A percentile compares a stretch with the other conserved stretches of the same genome.
Conservation (phyloP, 2,329 filamentous ascomycete species). For the Emmonsiellopsis sp. region DNA sequence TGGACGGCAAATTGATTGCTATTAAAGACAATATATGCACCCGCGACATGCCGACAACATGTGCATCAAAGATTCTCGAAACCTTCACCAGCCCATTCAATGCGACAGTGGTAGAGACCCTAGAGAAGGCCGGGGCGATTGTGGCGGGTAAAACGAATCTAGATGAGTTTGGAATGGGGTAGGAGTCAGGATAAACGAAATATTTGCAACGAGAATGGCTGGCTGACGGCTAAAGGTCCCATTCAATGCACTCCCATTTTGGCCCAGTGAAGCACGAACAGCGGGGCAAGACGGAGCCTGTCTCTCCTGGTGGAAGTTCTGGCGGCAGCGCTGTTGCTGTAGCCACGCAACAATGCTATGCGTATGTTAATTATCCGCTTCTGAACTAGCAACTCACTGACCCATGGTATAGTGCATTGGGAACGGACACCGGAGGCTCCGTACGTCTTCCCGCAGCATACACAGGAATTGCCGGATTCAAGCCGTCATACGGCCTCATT, state of each 20-base stretch:
- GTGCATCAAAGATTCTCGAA: conserved; percentile 66
- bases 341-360: conserved; percentile 51
- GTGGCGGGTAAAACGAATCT: conserved; percentile 79
- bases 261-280: conserved; percentile 53
- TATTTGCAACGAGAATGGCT: background rate
- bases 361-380: conserved; percentile 30
- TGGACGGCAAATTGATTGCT: conserved; percentile 46
- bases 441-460: conserved; percentile 83
- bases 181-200: background rate
- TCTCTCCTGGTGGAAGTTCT: conserved; percentile 80
- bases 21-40: conserved; percentile 75
- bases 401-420: conserved; percentile 51
- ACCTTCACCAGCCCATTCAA: conserved; percentile 67
- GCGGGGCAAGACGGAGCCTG: conserved; percentile 26
- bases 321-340: conserved; percentile 89
- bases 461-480: conserved; percentile 74
- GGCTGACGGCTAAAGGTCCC: conserved; percentile 40
- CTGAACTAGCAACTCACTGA: conserved; percentile 3
- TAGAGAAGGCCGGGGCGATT: conserved; percentile 54
- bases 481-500: conserved; percentile 82
- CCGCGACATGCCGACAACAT: conserved; percentile 61
- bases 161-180: conserved; percentile 93
- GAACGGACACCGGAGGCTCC: conserved; percentile 89
- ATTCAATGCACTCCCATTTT: conserved; percentile 60
- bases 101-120: conserved; percentile 66